These are phyloP conservation scores for Verticillium klebahnii DNA, from an alignment of 2,329 filamentous ascomycete species.

Conservation along the genomic window DNA sequence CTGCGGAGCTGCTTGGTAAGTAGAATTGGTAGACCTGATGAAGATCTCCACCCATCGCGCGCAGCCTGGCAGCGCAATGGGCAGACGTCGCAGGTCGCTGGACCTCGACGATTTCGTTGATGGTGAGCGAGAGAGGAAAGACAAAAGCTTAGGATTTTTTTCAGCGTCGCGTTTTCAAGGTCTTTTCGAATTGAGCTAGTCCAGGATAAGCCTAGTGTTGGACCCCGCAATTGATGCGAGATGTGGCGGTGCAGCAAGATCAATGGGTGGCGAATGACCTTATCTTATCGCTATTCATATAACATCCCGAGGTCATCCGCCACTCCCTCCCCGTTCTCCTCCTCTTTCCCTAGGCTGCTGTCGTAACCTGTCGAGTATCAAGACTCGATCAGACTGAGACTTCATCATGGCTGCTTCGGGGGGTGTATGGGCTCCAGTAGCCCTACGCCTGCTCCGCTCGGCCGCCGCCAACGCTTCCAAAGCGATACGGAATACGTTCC, in stretches of 20 bases:
- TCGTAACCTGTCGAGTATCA: not conserved
- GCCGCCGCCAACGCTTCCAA: slow-evolving; percentile 47
- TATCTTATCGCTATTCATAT: slow-evolving; percentile 11
- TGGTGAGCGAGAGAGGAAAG: slow-evolving; percentile 1
- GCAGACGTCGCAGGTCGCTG: not conserved
- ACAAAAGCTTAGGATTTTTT: slow-evolving; percentile 1
- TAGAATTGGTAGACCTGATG: not conserved
- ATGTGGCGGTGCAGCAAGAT: slow-evolving; percentile 29
- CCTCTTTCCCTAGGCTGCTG: not conserved
- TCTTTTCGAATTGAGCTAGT: slow-evolving; percentile 8
- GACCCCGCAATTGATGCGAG: slow-evolving; percentile 13
- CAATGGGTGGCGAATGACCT: slow-evolving; percentile 19
- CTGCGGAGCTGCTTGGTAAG: not conserved
- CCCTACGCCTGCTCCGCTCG: slow-evolving; percentile 49
- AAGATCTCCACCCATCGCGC: not conserved
- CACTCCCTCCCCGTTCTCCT: not conserved
- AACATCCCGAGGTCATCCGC: slow-evolving; percentile 16
- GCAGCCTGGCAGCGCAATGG: not conserved
- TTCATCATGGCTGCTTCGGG: slow-evolving; percentile 50
- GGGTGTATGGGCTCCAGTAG: slow-evolving; percentile 53
- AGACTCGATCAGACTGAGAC: slow-evolving; percentile 9
- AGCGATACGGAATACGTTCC: slow-evolving; percentile 47
- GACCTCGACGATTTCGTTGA: not conserved
- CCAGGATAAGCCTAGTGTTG: too few species aligned
- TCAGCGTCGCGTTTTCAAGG: slow-evolving; percentile 1